Percentiles rank a stretch among this genome's conserved stretches.
These are phyloP conservation scores for Emergomyces africanus DNA, from an alignment of 2,329 filamentous ascomycete species.

Conservation along the genomic window DNA sequence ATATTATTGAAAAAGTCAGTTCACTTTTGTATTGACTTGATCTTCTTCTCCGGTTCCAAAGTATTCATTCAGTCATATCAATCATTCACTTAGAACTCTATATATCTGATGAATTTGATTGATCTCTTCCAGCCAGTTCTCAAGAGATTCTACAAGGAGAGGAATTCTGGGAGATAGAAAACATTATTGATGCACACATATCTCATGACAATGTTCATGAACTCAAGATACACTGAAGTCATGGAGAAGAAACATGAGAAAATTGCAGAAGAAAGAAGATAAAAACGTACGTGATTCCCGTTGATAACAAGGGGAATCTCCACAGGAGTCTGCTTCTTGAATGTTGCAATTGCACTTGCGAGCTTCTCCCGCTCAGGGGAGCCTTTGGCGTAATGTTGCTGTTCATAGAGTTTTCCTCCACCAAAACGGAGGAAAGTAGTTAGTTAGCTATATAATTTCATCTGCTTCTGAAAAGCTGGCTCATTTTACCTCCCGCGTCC, in stretches of 20 bases:
- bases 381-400: constrained; percentile 84
- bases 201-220: too few species aligned
- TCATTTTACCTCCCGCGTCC: neutral
- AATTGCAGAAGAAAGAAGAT: too few species aligned
- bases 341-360: constrained; percentile 55
- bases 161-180: neutral
- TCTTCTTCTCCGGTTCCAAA: neutral
- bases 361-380: constrained; percentile 68
- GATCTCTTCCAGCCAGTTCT: neutral
- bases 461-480: neutral
- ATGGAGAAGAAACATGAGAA: too few species aligned
- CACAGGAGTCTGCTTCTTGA: constrained; percentile 57
- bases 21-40: neutral
- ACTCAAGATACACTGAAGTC: too few species aligned
- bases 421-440: neutral
- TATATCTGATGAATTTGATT: neutral
- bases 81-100: neutral
- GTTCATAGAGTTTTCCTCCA: neutral
- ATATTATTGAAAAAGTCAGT: neutral
- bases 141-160: neutral
- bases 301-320: constrained; percentile 73
- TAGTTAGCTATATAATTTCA: neutral
- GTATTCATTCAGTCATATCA: neutral
- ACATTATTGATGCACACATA: neutral
- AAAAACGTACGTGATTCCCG: constrained; percentile 56